phyloP scores from a whole-genome alignment of 257 asterid species.

The Scutellaria minor region DNA sequence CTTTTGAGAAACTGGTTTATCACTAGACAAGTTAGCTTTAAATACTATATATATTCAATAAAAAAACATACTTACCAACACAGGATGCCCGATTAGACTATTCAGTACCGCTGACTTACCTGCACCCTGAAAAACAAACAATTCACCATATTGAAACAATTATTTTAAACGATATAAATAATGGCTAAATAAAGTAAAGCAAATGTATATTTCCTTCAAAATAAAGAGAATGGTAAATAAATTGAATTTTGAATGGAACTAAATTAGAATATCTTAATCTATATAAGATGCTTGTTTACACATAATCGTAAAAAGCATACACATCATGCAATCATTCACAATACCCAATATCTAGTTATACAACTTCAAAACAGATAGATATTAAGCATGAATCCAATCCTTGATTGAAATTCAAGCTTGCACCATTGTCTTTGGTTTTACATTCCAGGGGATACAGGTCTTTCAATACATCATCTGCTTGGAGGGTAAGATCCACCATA shows the following conservation, averaged over 20 bases:
- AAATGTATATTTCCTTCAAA: neutral
- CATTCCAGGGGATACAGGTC: neutral
- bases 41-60: slow-evolving; percentile 22
- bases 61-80: slow-evolving; percentile 64
- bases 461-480: slow-evolving; percentile 13
- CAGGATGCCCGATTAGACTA: slow-evolving; percentile 96
- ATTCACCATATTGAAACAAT: slow-evolving; percentile 28
- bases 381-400: no score
- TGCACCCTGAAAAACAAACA: slow-evolving; percentile 72
- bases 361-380: neutral
- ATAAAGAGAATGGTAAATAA: slow-evolving; percentile 15
- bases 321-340: slow-evolving; percentile 16
- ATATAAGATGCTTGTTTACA: slow-evolving; percentile 6
- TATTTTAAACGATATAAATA: neutral
- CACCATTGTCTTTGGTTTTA: neutral
- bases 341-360: slow-evolving; percentile 1
- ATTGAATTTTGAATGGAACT: neutral
- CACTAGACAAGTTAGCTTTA: slow-evolving; percentile 1
- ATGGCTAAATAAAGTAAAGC: neutral
- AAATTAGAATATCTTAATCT: neutral
- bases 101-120: slow-evolving; percentile 98
- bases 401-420: neutral
- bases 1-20: neutral
- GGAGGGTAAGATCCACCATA: neutral
- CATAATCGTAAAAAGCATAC: no score